These are phyloP conservation scores for Aspergillus funiculosus DNA, from an alignment of 495 filamentous ascomycete genomes.

Conservation along the genomic window DNA sequence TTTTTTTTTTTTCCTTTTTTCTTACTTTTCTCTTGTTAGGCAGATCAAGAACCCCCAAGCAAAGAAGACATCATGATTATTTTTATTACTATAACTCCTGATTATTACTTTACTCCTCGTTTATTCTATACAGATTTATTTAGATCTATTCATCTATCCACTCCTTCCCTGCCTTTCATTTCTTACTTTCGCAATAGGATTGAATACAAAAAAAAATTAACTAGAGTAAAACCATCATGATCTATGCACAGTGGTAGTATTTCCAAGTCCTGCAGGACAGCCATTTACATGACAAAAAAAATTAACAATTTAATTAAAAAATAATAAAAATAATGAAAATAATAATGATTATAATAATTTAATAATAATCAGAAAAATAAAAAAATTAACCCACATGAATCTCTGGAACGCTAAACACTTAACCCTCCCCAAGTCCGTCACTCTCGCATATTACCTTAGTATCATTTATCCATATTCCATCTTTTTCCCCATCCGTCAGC, in stretches of 20 bases:
- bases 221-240: conserved; percentile 2
- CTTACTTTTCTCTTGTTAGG: conserved; percentile 6
- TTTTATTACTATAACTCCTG: conserved; percentile 1
- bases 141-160: no score
- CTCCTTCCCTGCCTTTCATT: conserved; percentile 5
- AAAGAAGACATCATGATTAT: not conserved
- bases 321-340: conserved; percentile 3
- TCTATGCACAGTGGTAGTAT: conserved; percentile 6
- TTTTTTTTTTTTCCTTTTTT: conserved; percentile 9
- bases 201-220: conserved; percentile 8
- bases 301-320: not conserved
- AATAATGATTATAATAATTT: conserved; percentile 7
- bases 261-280: conserved; percentile 14
- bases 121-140: conserved; percentile 3
- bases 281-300: conserved; percentile 3
- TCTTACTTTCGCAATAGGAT: no score
- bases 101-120: not conserved
- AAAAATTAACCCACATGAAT: not conserved
- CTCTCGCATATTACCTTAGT: not conserved
- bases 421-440: conserved; percentile 2
- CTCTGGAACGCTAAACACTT: conserved; percentile 9
- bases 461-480: not conserved
- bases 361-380: conserved; percentile 1
- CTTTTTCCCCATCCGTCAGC: conserved; percentile 10
- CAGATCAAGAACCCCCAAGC: not conserved